These are phyloP conservation scores for Calocybe cyanea DNA, from an alignment of 768 basidiomycete species.

Conservation along the genomic window DNA sequence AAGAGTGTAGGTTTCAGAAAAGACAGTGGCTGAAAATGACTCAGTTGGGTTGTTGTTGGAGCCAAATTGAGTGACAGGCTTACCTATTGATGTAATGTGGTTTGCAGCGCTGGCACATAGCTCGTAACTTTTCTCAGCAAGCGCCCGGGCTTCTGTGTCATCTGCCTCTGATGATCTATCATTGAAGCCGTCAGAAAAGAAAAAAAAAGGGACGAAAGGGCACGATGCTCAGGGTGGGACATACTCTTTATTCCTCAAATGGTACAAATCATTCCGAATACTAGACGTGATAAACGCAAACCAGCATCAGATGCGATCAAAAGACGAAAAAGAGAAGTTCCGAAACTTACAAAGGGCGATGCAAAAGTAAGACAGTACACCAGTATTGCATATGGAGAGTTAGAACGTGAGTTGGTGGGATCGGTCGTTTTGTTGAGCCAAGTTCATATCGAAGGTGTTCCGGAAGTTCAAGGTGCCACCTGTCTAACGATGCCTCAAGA, in stretches of 20 bases:
- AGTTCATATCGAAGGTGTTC: slow-evolving; percentile 64
- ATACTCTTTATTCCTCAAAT: slow-evolving; percentile 36
- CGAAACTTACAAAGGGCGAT: slow-evolving; percentile 70
- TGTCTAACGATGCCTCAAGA: slow-evolving; percentile 62
- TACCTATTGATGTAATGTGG: slow-evolving; percentile 69
- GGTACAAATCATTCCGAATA: slow-evolving; percentile 32
- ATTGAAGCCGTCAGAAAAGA: neutral
- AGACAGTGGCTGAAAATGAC: slow-evolving; percentile 43
- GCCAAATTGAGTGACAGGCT: slow-evolving; percentile 12
- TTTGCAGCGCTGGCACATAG: slow-evolving; percentile 76
- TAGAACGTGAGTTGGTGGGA: slow-evolving; percentile 60
- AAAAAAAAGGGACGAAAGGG: neutral
- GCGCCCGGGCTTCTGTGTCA: slow-evolving; percentile 50
- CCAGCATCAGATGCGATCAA: slow-evolving; percentile 10
- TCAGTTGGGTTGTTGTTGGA: neutral
- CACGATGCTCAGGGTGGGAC: too few relatives aligned
- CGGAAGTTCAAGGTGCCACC: slow-evolving; percentile 72
- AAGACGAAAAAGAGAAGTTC: neutral
- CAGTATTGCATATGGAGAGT: slow-evolving; percentile 86
- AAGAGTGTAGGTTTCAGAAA: slow-evolving; percentile 60
- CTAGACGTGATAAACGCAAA: slow-evolving; percentile 27
- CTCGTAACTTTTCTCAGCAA: slow-evolving; percentile 64
- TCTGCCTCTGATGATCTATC: slow-evolving; percentile 24
- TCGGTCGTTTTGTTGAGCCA: slow-evolving; percentile 35
- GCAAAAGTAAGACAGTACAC: slow-evolving; percentile 71